A percentile compares a stretch with the other conserved stretches of the same genome.
phyloP scores from a whole-genome alignment of 805 yeast genomes.

The Grigorovia humatica region DNA sequence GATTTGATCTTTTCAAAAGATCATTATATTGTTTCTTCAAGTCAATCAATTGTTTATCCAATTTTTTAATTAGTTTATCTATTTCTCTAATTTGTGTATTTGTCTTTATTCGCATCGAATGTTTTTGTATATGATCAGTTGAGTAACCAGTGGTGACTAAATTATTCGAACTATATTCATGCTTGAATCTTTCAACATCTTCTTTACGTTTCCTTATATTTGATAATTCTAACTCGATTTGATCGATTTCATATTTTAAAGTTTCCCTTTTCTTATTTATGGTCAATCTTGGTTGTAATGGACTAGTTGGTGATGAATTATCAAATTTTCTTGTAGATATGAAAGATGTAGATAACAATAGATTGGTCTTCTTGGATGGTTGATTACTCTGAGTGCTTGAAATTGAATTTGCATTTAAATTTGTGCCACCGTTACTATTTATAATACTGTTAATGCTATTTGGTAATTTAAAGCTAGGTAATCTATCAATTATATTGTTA shows the following conservation, averaged over 20 bases:
- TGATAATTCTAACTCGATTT: conserved; percentile 15
- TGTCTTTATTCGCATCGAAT: conserved; percentile 26
- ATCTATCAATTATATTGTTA: not conserved
- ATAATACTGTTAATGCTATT: not conserved
- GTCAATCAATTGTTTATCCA: conserved; percentile 18
- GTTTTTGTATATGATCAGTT: conserved; percentile 28
- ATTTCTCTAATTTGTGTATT: conserved; percentile 26
- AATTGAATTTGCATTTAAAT: not conserved
- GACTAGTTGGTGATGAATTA: conserved; percentile 22
- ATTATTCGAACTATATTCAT: conserved; percentile 23
- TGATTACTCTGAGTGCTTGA: not conserved
- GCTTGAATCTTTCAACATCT: conserved; percentile 18
- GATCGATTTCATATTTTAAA: conserved; percentile 16
- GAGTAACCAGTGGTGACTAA: conserved; percentile 26
- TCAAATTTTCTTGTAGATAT: conserved; percentile 22
- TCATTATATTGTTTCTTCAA: conserved; percentile 14
- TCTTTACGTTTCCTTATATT: conserved; percentile 17
- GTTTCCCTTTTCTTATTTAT: conserved; percentile 13
- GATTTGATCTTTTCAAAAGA: not conserved
- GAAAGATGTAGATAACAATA: conserved; percentile 28
- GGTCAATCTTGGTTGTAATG: conserved; percentile 17
- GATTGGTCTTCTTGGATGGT: conserved; percentile 11
- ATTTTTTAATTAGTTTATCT: conserved; percentile 20
- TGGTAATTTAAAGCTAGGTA: not conserved
- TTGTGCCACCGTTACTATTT: conserved; percentile 1